These are phyloP conservation scores for Cystobasidium onofrii DNA, from an alignment of 768 basidiomycete species.

Conservation along the genomic window DNA sequence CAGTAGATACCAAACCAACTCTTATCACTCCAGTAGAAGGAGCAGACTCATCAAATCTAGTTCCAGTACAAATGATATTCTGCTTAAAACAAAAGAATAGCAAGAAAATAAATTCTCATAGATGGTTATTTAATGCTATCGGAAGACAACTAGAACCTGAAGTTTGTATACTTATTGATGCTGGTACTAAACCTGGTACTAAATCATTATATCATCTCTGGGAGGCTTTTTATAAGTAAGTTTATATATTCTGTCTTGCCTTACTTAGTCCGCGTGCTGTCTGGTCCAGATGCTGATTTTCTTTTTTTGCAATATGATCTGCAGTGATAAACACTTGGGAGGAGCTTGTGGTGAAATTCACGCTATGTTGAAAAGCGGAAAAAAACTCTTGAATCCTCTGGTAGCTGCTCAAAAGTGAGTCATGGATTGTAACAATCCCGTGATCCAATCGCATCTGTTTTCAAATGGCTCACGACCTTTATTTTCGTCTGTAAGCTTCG, in stretches of 20 bases:
- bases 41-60: slow-evolving; percentile 82
- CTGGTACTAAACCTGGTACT: slow-evolving; percentile 91
- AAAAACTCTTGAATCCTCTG: slow-evolving; percentile 79
- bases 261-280: slow-evolving; percentile 73
- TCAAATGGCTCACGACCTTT: slow-evolving; percentile 85
- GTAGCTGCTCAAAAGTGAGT: slow-evolving; percentile 75
- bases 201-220: slow-evolving; percentile 93
- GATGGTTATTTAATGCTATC: slow-evolving; percentile 97
- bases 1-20: slow-evolving; percentile 80
- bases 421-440: no score
- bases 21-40: slow-evolving; percentile 73
- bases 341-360: slow-evolving; percentile 38
- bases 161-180: slow-evolving; percentile 84
- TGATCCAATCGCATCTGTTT: no score
- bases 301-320: slow-evolving; percentile 51
- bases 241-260: slow-evolving; percentile 63
- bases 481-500: slow-evolving; percentile 37
- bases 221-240: slow-evolving; percentile 52
- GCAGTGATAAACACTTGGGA: slow-evolving; percentile 43
- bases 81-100: slow-evolving; percentile 58
- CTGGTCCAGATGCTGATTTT: no score
- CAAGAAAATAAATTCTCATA: slow-evolving; percentile 92
- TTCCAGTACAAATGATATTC: slow-evolving; percentile 52
- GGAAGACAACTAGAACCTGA: slow-evolving; percentile 58
- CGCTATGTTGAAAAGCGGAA: slow-evolving; percentile 84